Evolutionary conservation across 805 yeast genomes (phyloP).

Genomic region (Wickerhamiella qilinensis): DNA sequence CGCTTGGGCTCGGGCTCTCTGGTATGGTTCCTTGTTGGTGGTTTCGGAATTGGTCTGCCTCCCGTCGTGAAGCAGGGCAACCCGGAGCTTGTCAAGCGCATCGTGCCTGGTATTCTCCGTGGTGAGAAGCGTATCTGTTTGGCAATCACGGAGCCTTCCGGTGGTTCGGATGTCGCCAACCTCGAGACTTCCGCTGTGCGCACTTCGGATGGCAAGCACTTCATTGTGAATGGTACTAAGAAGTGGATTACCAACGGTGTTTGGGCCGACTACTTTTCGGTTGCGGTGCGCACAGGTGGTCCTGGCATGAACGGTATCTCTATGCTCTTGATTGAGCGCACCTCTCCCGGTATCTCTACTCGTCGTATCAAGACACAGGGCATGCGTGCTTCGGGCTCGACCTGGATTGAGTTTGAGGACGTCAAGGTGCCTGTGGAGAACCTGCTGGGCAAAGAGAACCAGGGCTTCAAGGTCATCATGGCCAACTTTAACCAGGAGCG

Average conservation of each 20-base stretch:
- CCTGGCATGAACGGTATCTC: constrained; percentile 28
- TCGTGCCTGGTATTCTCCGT: constrained; percentile 22
- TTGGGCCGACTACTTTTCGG: constrained; percentile 29
- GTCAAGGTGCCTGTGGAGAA: constrained; percentile 31
- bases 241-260: constrained; percentile 32
- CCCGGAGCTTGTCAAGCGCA: constrained; percentile 20
- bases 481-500: constrained; percentile 32
- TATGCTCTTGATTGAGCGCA: constrained; percentile 25
- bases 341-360: constrained; percentile 24
- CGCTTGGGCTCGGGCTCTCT: constrained; percentile 29
- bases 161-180: constrained; percentile 30
- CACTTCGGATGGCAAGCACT: constrained; percentile 28
- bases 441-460: constrained; percentile 27
- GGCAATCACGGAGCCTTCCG: constrained; percentile 29
- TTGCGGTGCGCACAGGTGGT: constrained; percentile 30
- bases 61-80: constrained; percentile 24
- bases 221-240: constrained; percentile 28
- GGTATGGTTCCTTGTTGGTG: constrained; percentile 27
- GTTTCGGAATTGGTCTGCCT: constrained; percentile 28
- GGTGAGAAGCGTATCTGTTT: constrained; percentile 28
- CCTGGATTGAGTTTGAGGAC: constrained; percentile 28
- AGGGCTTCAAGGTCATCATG: constrained; percentile 30
- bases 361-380: constrained; percentile 28
- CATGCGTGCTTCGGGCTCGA: constrained; percentile 27
- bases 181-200: constrained; percentile 25